phyloP scores from a whole-genome alignment of 2,329 filamentous ascomycete genomes.

The Furcasterigmium sp. region DNA sequence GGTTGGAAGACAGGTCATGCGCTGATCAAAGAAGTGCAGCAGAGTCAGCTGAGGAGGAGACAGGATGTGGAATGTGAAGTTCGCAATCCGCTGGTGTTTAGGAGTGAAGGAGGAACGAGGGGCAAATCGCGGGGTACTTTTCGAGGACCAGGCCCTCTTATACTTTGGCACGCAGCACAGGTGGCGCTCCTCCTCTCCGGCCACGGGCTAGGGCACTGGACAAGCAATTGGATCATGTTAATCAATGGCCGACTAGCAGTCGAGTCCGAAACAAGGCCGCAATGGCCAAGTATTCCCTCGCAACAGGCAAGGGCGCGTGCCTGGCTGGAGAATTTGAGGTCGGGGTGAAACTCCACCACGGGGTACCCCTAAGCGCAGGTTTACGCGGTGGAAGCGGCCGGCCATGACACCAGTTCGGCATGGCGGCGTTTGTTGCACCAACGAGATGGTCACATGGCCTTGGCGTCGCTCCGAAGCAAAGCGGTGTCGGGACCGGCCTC shows the following conservation, averaged over 20 bases:
- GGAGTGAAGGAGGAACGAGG: slow-evolving; percentile 9
- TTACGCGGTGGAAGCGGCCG: slow-evolving; percentile 14
- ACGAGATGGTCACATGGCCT: slow-evolving; percentile 18
- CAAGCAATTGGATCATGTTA: too few relatives aligned
- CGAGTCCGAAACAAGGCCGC: too few relatives aligned
- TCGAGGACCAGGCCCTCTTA: neutral
- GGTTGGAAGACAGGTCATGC: too few relatives aligned
- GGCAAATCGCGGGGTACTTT: slow-evolving; percentile 12
- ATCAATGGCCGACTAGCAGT: neutral
- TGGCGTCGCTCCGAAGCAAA: neutral
- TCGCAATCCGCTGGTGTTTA: too few relatives aligned
- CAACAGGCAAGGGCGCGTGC: neutral
- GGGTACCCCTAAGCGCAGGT: slow-evolving; percentile 16
- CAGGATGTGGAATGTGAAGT: slow-evolving; percentile 5
- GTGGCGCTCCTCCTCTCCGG: neutral
- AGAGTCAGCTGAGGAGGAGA: slow-evolving; percentile 3
- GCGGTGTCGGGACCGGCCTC: slow-evolving; percentile 1
- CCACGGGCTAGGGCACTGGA: too few relatives aligned
- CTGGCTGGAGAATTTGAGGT: neutral
- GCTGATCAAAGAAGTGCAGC: too few relatives aligned
- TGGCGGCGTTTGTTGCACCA: slow-evolving; percentile 12
- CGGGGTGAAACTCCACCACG: neutral
- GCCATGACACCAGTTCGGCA: slow-evolving; percentile 8
- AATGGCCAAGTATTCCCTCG: neutral
- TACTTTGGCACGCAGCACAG: neutral